Evolutionary conservation across 2,329 filamentous ascomycete genomes (phyloP), one percentile per base, ranked within the genome.

Genomic region (Xylariaceae sp.): DNA sequence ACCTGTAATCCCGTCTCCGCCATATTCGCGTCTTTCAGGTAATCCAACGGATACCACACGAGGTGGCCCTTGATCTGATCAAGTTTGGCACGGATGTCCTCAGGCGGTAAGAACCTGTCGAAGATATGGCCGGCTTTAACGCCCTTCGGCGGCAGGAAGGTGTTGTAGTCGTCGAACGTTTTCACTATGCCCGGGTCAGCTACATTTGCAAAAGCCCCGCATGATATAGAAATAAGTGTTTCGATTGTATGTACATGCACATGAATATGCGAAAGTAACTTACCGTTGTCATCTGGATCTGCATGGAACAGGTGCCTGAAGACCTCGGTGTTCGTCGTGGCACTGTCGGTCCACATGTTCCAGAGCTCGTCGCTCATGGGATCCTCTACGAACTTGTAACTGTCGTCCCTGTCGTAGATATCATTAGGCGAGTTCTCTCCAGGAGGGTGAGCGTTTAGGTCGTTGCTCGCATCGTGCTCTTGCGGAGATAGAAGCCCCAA

Each of bases 31-130:
- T 96, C 87, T 66, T 84, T 81, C 69, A 98, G 74, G 71, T 96
- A 98, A 44, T 92, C 85, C 67, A 98, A 73, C n/a, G 92, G 92
- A 87, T 96, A 93, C 90, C 91, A 96, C 6, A 98, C 93, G 41
- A 98, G 73, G 77, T 98, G 93, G 0, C 93, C 93, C 75, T 86
- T 88, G 64, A 98, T 85, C 68, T 88, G 81, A 66, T 91, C 87
- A 48, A 98, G 77, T 72, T 93, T 91, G 62, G 81, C 73, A 16
- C 90, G 82, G 6, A 95, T 86, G 52, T 96, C 88, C 20, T 87
- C 79, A 0, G 86, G 83, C 0, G 89, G 88, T 71, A 89, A 82
- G 73, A 89, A 91, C 56, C 84, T 84, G 71, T 96, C 91, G 67
- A 90, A 96, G 56, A 98, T 81, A 74, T 98, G 95, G 0, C 95